phyloP scores from a whole-genome alignment of 495 filamentous ascomycete genomes.

The Podospora australis region DNA sequence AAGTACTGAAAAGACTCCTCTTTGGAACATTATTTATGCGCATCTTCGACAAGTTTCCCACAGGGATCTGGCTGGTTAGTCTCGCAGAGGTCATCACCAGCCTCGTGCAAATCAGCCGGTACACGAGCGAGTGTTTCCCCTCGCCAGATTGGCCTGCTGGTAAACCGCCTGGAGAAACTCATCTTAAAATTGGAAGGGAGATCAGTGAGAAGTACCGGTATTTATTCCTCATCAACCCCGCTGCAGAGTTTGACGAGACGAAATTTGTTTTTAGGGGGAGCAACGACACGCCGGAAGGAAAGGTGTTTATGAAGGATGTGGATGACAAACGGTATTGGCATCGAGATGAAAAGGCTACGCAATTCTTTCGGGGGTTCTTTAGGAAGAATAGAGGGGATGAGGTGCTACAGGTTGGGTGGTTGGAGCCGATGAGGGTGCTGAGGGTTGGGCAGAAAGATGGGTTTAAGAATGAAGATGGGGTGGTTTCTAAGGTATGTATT shows the following conservation, averaged over 20 bases:
- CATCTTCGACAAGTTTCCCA: background rate
- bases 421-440: background rate
- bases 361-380: conserved; percentile 4
- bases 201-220: conserved; percentile 1
- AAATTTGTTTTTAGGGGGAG: conserved; percentile 4
- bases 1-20: background rate
- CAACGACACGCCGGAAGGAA: background rate
- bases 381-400: conserved; percentile 4
- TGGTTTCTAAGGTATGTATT: conserved; percentile 1
- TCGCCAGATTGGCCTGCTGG: background rate
- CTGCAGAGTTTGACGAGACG: conserved; percentile 5
- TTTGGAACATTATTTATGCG: background rate
- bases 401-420: conserved; percentile 6
- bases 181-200: conserved; percentile 4
- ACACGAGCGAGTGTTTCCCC: background rate
- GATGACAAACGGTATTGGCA: conserved; percentile 3
- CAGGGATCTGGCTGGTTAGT: conserved; percentile 1
- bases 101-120: conserved; percentile 3
- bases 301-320: conserved; percentile 10
- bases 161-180: background rate
- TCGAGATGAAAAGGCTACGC: background rate
- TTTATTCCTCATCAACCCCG: background rate
- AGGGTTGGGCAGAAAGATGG: background rate
- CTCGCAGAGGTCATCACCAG: conserved; percentile 7
- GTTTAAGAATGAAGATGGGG: background rate